Evolutionary conservation across 768 basidiomycete species (phyloP).

Genomic region (Hygrophorus russula): DNA sequence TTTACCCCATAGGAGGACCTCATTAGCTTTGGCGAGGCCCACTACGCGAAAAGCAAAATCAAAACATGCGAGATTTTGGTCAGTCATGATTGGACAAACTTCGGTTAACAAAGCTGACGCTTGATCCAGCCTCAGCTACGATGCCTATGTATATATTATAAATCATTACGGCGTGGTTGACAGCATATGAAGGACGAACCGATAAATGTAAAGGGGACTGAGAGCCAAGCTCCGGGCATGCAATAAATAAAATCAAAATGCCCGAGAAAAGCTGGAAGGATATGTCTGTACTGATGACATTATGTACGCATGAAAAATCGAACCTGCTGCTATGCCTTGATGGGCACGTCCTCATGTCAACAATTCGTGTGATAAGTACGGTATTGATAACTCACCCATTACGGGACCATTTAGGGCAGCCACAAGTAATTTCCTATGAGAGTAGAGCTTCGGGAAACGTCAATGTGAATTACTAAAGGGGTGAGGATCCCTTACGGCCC

Average conservation of each 20-base stretch:
- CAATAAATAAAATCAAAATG: constrained; percentile 70
- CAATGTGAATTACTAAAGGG: background rate
- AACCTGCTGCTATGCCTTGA: constrained; percentile 58
- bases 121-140: constrained; percentile 57
- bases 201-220: constrained; percentile 58
- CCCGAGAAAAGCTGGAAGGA: constrained; percentile 44
- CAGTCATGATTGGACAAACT: constrained; percentile 25
- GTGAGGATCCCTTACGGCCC: constrained; percentile 35
- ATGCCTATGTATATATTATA: constrained; percentile 34
- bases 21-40: constrained; percentile 60
- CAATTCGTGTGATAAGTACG: background rate
- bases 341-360: background rate
- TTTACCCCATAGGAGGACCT: constrained; percentile 60
- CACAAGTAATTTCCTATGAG: constrained; percentile 58
- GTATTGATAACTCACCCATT: constrained; percentile 38
- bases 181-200: constrained; percentile 21
- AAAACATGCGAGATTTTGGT: background rate
- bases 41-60: constrained; percentile 26
- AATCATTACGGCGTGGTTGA: background rate
- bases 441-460: constrained; percentile 36
- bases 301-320: background rate
- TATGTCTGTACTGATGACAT: background rate
- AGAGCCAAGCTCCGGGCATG: constrained; percentile 48
- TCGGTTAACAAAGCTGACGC: constrained; percentile 55
- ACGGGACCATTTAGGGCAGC: constrained; percentile 69